These are phyloP conservation scores for Auricularia cornea DNA, from an alignment of 768 basidiomycete species.

Conservation along the genomic window DNA sequence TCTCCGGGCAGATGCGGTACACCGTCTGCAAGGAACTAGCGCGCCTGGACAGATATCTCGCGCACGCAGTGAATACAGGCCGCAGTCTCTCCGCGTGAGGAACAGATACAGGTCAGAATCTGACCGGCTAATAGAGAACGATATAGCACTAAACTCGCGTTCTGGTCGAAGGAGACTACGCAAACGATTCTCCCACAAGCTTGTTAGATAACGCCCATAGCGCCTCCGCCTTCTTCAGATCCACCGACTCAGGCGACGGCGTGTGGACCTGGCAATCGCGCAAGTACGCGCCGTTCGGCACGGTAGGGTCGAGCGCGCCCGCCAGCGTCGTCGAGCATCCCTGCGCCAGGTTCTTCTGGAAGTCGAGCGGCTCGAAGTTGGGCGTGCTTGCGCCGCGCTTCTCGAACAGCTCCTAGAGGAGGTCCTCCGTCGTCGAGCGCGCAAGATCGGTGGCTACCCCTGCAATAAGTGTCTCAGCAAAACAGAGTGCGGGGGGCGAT, in stretches of 20 bases:
- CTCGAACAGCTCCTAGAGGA: not conserved
- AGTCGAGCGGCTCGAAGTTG: not conserved
- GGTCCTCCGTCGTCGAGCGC: not conserved
- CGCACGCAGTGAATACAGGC: no score
- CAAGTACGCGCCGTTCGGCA: not conserved
- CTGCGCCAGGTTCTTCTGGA: not conserved
- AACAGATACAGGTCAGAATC: no score
- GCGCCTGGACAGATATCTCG: no score
- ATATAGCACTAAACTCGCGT: no score
- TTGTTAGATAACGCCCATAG: not conserved
- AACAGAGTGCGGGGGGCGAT: not conserved
- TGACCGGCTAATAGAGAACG: no score
- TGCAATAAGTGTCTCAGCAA: not conserved
- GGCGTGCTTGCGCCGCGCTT: not conserved
- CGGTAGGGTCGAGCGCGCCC: not conserved
- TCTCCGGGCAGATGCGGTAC: no score
- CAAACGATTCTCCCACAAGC: not conserved
- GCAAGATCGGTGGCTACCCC: not conserved
- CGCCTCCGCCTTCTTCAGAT: not conserved
- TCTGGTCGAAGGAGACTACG: not conserved
- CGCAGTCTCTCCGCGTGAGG: no score
- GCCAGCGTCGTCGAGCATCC: not conserved
- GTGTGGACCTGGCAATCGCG: not conserved
- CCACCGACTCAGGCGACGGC: not conserved
- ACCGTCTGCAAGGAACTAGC: no score